Evolutionary conservation across 1,139 yeast species (phyloP).

Genomic region (Blastobotrys petasosporus): DNA sequence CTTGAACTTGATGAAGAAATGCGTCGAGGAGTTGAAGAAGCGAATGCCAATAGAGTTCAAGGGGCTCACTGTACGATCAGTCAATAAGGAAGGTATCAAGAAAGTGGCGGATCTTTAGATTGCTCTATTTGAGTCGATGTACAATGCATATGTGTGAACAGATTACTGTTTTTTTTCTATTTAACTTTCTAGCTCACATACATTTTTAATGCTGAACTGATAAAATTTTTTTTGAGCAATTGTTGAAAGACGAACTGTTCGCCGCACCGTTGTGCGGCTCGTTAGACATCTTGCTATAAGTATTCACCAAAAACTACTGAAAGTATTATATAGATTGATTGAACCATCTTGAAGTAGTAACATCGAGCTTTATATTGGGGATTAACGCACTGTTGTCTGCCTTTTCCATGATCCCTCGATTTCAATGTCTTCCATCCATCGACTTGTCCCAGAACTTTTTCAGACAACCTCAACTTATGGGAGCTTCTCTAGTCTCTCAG

Average conservation of each 20-base stretch:
- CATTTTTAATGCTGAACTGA: not conserved
- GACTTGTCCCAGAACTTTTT: not conserved
- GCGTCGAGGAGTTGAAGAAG: conserved; percentile 70
- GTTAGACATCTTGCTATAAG: too few species aligned
- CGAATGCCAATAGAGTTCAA: conserved; percentile 97
- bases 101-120: conserved; percentile 37
- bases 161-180: not conserved
- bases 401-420: too few species aligned
- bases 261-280: too few species aligned
- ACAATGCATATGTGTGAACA: not conserved
- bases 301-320: too few species aligned
- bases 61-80: conserved; percentile 58
- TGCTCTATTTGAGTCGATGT: not conserved
- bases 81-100: conserved; percentile 52
- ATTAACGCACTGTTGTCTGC: too few species aligned
- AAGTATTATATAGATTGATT: too few species aligned
- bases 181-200: not conserved
- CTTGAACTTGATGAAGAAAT: conserved; percentile 59
- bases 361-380: too few species aligned
- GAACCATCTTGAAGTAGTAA: too few species aligned
- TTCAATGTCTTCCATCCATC: conserved; percentile 1
- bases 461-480: not conserved
- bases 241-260: too few species aligned
- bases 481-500: conserved; percentile 31
- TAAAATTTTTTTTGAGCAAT: not conserved